Base-by-base conservation (phyloP, 139 green algal genomes). In the Mesotaenium endlicherianum region DNA sequence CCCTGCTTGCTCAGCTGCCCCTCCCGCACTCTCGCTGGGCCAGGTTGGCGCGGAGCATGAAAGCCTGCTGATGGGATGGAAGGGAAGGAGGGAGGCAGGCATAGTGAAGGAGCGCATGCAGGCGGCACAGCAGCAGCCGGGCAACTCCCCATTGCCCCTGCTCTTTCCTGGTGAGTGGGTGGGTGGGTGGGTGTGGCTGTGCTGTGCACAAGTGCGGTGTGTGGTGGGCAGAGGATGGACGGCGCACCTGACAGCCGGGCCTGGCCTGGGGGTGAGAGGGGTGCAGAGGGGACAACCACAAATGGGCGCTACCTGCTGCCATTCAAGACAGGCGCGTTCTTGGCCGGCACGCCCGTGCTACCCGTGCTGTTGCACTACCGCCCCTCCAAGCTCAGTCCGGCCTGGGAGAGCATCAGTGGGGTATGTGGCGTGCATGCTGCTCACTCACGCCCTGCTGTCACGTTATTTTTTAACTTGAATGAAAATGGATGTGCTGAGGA, bases 291-390 rank as follows among this genome's bases (percentile, higher is more conserved):
- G 59, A 98, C 95, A 30, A 98, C 95, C 31, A 97, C 91, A 40
- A 98, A 98, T 81, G 95, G 95, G 6, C 30, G 80, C 0, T 95
- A 91, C 83, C 71, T 98, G 67, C 90, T 98, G 79, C 92, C 92
- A 4, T 98, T 98, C 90, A 94, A 92, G 72, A 95, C 93, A 2
- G 95, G 95, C 1, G 94, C 93, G 3, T 98, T 98, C 80, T 64
- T 98, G 30, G 95, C 94, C 1, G 93, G 93, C 5, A 79, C 90
- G 58, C 93, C 95, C 1, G 89, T 98, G n/a, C 92, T 94, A 50
- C 68, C 47, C 11, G 38, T 90, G 14, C 16, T 90, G 59, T n/a
- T 84, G 53, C 82, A 0, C 30, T 92, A 40, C 20, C 68, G 38
- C 40, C 81, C 58, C 72, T 71, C 42, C 26, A 55, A 8, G 55